Base-by-base conservation (phyloP, 108 stramenopile species). In the Asterionellopsis glacialis region DNA sequence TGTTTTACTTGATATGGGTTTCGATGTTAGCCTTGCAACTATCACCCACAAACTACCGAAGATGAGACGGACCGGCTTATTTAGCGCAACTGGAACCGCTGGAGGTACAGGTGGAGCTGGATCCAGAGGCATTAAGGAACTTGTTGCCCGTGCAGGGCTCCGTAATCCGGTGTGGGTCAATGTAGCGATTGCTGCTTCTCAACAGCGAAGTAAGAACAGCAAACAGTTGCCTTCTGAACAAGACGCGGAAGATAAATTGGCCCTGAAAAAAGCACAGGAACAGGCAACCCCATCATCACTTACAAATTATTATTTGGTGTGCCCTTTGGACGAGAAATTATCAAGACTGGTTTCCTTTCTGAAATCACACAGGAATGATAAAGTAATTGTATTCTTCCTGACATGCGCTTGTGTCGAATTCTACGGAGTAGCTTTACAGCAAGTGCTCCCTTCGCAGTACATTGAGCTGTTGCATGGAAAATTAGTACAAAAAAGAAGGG, bases 331-430 rank as follows among this genome's bases (percentile, higher is more conserved):
- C 16, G 90, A 94, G 52, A 94, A 96, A 64, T 74, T 96, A 24
- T 79, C 75, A 7, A 78, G 85, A 26, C 77, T 98, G 4, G 69
- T 79, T 15, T 66, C 81, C 14, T 98, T 98, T 65, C 74, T 97
- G 24, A 61, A 73, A 54, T 63, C 80, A 40, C 90, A 93, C 64
- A 61, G 65, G 12, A 58, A 79, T 14, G 83, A 93, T 62, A 98
- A 97, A 66, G 74, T 90, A 0, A 96, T 99, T 38, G 89, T 99
- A 0, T 99, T 99, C 80, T 95, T 96, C 55, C 59, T 94, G 48
- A 99, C 98, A 15, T 99, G 98, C 69, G 96, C 98, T 3, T 84
- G 91, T 57, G 98, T 98, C 42, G 98, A 97, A 64, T 95, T 95
- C 80, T 94, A 84, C 74, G 91, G 87, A 25, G 64, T 61, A 41